Base-by-base conservation (phyloP, 345 rosid genomes). In the Arabis alpina region DNA sequence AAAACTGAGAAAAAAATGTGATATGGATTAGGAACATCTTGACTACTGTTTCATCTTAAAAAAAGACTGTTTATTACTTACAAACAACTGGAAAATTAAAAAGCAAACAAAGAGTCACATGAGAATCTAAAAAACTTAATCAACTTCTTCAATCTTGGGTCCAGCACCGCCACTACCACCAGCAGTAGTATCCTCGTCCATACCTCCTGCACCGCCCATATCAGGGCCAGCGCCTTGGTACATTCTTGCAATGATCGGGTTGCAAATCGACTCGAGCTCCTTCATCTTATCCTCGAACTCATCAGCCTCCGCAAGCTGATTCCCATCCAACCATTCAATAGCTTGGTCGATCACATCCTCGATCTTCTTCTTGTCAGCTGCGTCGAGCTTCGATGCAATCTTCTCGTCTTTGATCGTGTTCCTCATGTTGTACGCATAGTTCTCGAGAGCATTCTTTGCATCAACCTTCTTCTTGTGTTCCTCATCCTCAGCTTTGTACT, bases 111-210 rank as follows among this genome's bases (percentile, higher is more conserved):
- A 36, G 13, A n/a, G n/a, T n/a, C n/a, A n/a, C n/a, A n/a, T n/a
- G n/a, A 10, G 3, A 14, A 25, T 0, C 40, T 10, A 44, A 14
- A 43, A 16, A 34, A 44, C 72, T 76, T 84, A 86, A 64, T 86
- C 91, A 0, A 86, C 88, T 61, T 86, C 91, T 59, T 86, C 88
- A 61, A 86, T 84, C 74, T 86, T 86, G 42, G 90, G 91, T 11
- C 91, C 91, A 49, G 87, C 85, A 60, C 83, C 80, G 10, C 82
- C 75, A 23, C 79, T 78, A 15, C 76, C 77, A 52, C 82, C 30
- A 13, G 80, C 24, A 5, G 80, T 77, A 36, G 7, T 70, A 3
- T 59, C 83, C 2, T 77, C 83, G 1, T 64, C 78, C 81, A 75
- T 78, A 25, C 80, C 81, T 27, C 69, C 83, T 1, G 77, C 77